These are phyloP conservation scores for Bjerkandera adusta DNA, from an alignment of 1,284 basidiomycete species.

Conservation along the genomic window DNA sequence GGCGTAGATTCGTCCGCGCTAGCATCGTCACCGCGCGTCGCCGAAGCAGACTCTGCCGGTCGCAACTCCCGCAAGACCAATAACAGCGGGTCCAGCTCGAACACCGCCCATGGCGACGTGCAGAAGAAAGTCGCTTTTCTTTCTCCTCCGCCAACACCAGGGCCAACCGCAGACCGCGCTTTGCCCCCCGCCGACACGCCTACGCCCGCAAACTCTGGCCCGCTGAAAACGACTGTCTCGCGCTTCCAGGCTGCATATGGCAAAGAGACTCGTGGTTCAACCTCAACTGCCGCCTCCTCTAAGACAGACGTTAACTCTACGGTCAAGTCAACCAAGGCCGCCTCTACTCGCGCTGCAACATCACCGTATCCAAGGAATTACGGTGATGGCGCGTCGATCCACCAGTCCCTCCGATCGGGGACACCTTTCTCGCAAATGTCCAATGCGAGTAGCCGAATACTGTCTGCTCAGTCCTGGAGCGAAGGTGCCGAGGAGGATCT, in stretches of 20 bases:
- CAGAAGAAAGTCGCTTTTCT: constrained; percentile 84
- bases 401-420: constrained; percentile 67
- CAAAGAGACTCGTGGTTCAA: constrained; percentile 67
- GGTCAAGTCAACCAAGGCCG: constrained; percentile 36
- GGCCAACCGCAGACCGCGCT: constrained; percentile 33
- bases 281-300: constrained; percentile 50
- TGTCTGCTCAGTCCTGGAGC: constrained; percentile 89
- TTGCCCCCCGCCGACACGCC: constrained; percentile 40
- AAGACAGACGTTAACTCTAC: constrained; percentile 42
- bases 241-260: constrained; percentile 71
- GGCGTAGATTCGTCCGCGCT: constrained; percentile 43
- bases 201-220: constrained; percentile 28
- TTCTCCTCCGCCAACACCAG: constrained; percentile 70
- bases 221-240: constrained; percentile 62
- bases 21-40: constrained; percentile 23
- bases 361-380: constrained; percentile 60
- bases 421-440: constrained; percentile 81
- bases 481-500: constrained; percentile 95
- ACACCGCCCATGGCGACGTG: constrained; percentile 38
- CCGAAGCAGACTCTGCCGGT: constrained; percentile 41
- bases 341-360: constrained; percentile 55
- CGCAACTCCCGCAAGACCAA: constrained; percentile 53
- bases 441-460: constrained; percentile 61
- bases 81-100: constrained; percentile 38
- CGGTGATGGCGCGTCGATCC: constrained; percentile 49